A percentile compares a stretch with the other conserved stretches of the same genome.
Evolutionary conservation across 2,329 filamentous ascomycete genomes (phyloP).

Genomic region (Neocucurbitaria cava): DNA sequence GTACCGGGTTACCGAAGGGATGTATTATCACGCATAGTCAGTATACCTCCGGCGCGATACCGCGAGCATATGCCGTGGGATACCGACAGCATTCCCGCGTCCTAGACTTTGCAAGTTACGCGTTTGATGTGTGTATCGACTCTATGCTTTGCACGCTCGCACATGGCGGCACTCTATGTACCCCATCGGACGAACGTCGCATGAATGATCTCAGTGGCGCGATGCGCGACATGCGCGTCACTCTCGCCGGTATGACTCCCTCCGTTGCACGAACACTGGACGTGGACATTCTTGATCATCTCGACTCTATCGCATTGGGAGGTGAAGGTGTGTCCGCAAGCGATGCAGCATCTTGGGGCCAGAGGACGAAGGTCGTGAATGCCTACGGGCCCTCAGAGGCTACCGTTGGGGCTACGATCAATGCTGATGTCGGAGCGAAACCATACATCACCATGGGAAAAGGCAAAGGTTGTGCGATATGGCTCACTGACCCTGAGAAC

Average conservation of each 20-base stretch:
- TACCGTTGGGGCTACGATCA: constrained; percentile 45
- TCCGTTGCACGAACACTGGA: constrained; percentile 47
- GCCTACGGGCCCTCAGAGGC: constrained; percentile 48
- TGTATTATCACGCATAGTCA: constrained; percentile 45
- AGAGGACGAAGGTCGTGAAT: constrained; percentile 44
- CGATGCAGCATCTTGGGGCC: constrained; percentile 54
- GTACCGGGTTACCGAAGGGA: constrained; percentile 45
- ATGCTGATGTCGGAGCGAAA: constrained; percentile 35
- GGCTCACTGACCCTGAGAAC: constrained; percentile 52
- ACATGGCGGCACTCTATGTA: constrained; percentile 45
- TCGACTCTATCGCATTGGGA: constrained; percentile 54
- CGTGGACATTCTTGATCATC: constrained; percentile 46
- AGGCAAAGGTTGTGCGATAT: constrained; percentile 43
- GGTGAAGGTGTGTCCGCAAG: constrained; percentile 48
- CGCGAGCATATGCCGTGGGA: constrained; percentile 41
- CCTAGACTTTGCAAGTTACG: constrained; percentile 47
- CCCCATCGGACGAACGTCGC: constrained; percentile 54
- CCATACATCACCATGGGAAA: constrained; percentile 48
- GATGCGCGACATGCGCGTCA: constrained; percentile 45
- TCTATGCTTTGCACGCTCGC: constrained; percentile 46
- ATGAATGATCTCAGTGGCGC: constrained; percentile 56
- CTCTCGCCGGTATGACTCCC: constrained; percentile 46
- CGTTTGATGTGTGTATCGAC: constrained; percentile 48
- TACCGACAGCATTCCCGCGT: constrained; percentile 44
- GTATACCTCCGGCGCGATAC: constrained; percentile 45